These are phyloP conservation scores for Globisporangium cederbergense DNA, from an alignment of 352 stramenopile species.

Conservation along the genomic window DNA sequence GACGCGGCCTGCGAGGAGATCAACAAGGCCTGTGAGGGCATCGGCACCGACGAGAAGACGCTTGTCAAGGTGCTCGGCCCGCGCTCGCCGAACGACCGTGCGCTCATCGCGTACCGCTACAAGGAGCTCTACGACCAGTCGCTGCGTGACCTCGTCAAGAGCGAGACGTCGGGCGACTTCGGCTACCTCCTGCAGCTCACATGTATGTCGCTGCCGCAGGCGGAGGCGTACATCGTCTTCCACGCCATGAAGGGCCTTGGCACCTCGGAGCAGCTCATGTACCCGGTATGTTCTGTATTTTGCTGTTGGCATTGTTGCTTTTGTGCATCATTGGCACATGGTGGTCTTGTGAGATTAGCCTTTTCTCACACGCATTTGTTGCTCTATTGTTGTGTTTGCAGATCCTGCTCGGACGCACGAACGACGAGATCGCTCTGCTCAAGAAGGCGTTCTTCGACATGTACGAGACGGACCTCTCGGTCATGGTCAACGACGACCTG, in stretches of 20 bases:
- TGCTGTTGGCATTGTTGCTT: neutral
- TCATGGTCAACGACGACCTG: conserved; percentile 62
- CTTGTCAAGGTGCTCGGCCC: conserved; percentile 64
- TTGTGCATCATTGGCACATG: no score
- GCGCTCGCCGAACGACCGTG: conserved; percentile 65
- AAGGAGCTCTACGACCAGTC: conserved; percentile 27
- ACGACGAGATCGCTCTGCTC: conserved; percentile 78
- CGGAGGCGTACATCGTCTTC: conserved; percentile 62
- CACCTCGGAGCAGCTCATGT: neutral
- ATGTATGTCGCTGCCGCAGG: conserved; percentile 63
- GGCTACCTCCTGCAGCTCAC: conserved; percentile 68
- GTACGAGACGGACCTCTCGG: conserved; percentile 62
- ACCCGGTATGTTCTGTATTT: neutral
- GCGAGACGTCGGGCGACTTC: conserved; percentile 76
- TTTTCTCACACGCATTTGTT: neutral
- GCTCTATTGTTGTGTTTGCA: conserved; percentile 11
- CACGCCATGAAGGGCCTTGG: conserved; percentile 63
- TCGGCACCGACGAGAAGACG: conserved; percentile 74
- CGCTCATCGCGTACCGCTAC: conserved; percentile 69
- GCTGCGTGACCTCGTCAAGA: conserved; percentile 54
- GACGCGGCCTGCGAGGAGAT: conserved; percentile 58
- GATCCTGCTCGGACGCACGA: conserved; percentile 65
- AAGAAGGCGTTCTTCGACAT: conserved; percentile 77
- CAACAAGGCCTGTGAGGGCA: conserved; percentile 57
- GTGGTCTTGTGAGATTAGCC: no score